Base-by-base conservation (phyloP, 1,139 yeast genomes). In the Scheffersomyces titani region DNA sequence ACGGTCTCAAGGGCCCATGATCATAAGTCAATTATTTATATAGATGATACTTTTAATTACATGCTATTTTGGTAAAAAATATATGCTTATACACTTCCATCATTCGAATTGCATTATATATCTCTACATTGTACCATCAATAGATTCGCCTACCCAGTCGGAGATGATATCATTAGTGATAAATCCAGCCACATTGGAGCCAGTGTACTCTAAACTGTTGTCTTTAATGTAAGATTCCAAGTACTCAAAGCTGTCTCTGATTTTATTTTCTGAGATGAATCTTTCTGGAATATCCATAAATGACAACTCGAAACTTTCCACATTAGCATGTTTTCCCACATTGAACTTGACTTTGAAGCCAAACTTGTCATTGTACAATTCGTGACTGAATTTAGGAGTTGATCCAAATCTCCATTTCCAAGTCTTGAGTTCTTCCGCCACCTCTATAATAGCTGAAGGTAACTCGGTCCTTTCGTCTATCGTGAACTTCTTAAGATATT, bases 371-470 rank as follows among this genome's bases (percentile, higher is more conserved):
- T 76, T 71, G 1, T 59, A 61, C 45, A 86, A 66, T 4, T 67
- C 65, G 63, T 87, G 89, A 18, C 76, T 73, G 67, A 89, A 89
- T 57, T 73, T 76, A 0, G 97, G 97, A 0, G 96, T 87, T 47
- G 81, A 79, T 0, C 92, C 96, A 68, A 72, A 90, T 47, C 74
- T 80, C 96, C 96, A 91, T 0, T 80, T 75, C 94, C 96, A 89
- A 13, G 76, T 69, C 57, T 73, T 69, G 48, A 89, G 72, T 49
- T 80, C 80, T 0, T 71, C 65, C 2, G 83, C 82, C 0, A 77
- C 77, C 1, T 77, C 69, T 2, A 59, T 36, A 0, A 90, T 76
- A 50, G 82, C 84, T 1, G 62, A 61, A 0, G 88, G 88, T n/a
- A 88, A 65, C 11, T 72, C 70, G 0, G 74, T 67, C 0, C 61